These are phyloP conservation scores for Trametes sp. DNA, from an alignment of 1,284 basidiomycete genomes.

Conservation along the genomic window DNA sequence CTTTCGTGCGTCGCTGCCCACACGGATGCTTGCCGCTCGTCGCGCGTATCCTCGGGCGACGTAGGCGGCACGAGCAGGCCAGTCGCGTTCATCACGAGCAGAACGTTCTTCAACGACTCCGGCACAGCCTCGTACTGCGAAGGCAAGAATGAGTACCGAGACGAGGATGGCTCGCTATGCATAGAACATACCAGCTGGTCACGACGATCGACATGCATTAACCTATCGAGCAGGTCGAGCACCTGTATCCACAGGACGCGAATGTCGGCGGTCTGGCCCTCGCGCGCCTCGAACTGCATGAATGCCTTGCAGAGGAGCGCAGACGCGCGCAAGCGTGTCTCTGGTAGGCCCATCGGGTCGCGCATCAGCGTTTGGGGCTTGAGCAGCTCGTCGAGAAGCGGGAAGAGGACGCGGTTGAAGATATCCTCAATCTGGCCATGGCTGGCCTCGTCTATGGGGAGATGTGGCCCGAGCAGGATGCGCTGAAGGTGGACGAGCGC, in stretches of 20 bases:
- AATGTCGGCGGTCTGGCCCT: conserved; percentile 74
- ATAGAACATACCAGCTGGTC: conserved; percentile 81
- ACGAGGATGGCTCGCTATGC: conserved; percentile 11
- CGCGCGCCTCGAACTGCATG: conserved; percentile 89
- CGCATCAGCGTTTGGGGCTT: conserved; percentile 83
- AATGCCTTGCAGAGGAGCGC: conserved; percentile 94
- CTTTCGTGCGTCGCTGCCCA: conserved; percentile 88
- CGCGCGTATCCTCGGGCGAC: conserved; percentile 57
- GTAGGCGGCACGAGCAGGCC: conserved; percentile 81
- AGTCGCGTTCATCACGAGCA: conserved; percentile 95
- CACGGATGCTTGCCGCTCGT: conserved; percentile 74
- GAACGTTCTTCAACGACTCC: conserved; percentile 96
- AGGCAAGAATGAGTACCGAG: conserved; percentile 25
- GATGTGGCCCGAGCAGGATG: conserved; percentile 82
- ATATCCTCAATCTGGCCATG: conserved; percentile 79
- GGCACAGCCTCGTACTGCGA: conserved; percentile 90
- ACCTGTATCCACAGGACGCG: conserved; percentile 89
- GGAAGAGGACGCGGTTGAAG: conserved; percentile 92
- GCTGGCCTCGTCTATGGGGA: conserved; percentile 64
- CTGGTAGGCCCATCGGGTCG: conserved; percentile 88
- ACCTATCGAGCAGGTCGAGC: conserved; percentile 88
- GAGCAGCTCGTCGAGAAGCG: conserved; percentile 90
- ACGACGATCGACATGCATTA: conserved; percentile 86
- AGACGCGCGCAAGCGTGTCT: conserved; percentile 88
- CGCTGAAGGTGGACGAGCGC: conserved; percentile 90